phyloP scores from a whole-genome alignment of 805 yeast genomes.

The Saccharomycopsis fermentans region DNA sequence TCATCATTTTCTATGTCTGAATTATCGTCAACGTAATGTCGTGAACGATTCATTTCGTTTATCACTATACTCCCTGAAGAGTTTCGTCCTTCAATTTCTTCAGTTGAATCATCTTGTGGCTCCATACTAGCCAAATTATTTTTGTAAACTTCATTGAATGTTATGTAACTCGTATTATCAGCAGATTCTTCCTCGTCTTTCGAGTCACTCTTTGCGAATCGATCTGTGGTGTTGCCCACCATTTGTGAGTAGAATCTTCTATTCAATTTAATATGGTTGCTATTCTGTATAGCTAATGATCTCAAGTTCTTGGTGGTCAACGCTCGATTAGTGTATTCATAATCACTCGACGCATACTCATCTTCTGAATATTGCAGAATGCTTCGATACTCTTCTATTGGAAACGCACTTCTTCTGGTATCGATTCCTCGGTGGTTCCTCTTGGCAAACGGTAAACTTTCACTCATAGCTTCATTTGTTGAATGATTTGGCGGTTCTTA shows the following conservation, averaged over 20 bases:
- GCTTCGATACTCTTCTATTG: background rate
- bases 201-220: background rate
- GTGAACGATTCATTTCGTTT: background rate
- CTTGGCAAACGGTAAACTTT: background rate
- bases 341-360: background rate
- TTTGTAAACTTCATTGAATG: background rate
- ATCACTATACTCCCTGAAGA: background rate
- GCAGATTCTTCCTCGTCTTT: background rate
- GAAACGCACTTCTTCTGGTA: background rate
- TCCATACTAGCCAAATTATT: background rate
- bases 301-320: background rate
- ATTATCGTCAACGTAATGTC: background rate
- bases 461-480: background rate
- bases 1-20: background rate
- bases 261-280: background rate
- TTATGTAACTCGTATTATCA: background rate
- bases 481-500: background rate
- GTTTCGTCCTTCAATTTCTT: background rate
- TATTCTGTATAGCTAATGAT: background rate
- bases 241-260: background rate
- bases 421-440: background rate
- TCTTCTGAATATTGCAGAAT: background rate
- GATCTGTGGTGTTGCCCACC: background rate
- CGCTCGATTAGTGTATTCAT: background rate
- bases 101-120: background rate